Conservation (phyloP, 2,329 filamentous ascomycete species). For the Colletotrichum neosansevieriae region DNA sequence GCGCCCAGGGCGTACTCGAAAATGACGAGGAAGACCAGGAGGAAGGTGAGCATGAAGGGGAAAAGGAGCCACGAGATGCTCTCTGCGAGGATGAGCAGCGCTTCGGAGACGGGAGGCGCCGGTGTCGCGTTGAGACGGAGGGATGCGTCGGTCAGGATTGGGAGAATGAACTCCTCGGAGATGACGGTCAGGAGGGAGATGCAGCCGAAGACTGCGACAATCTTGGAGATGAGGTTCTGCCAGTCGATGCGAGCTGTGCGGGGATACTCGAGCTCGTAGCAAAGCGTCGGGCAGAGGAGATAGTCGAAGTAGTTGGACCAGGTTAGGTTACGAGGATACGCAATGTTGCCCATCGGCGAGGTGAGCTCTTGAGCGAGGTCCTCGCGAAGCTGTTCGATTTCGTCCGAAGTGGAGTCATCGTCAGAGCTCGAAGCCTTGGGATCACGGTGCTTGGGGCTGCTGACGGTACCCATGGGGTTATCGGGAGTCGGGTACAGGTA, state of each 20-base stretch:
- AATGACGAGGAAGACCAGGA: constrained; percentile 97
- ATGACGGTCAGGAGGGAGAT: constrained; percentile 94
- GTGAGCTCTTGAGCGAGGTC: constrained; percentile 92
- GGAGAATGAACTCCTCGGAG: constrained; percentile 95
- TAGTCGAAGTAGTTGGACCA: constrained; percentile 87
- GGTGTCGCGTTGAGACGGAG: constrained; percentile 59
- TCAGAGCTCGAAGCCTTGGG: constrained; percentile 42
- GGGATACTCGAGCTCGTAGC: constrained; percentile 97
- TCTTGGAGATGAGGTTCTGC: constrained; percentile 85
- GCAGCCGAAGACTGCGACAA: constrained; percentile 91
- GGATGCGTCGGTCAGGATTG: constrained; percentile 81
- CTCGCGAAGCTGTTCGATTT: constrained; percentile 79
- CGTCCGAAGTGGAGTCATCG: constrained; percentile 54
- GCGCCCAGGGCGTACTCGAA: constrained; percentile 97
- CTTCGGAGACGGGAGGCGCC: constrained; percentile 67
- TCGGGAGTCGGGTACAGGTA: constrained; percentile 80
- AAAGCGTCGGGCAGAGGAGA: constrained; percentile 91
- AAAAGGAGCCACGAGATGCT: constrained; percentile 92
- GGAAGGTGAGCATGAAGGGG: constrained; percentile 95
- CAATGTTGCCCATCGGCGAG: constrained; percentile 88
- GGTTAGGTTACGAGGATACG: constrained; percentile 91
- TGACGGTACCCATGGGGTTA: constrained; percentile 59
- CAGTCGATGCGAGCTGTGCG: constrained; percentile 81
- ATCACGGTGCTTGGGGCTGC: constrained; percentile 38
- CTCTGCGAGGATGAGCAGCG: constrained; percentile 84